Conservation (phyloP, 768 basidiomycete genomes). For the Boletus barrowsii region DNA sequence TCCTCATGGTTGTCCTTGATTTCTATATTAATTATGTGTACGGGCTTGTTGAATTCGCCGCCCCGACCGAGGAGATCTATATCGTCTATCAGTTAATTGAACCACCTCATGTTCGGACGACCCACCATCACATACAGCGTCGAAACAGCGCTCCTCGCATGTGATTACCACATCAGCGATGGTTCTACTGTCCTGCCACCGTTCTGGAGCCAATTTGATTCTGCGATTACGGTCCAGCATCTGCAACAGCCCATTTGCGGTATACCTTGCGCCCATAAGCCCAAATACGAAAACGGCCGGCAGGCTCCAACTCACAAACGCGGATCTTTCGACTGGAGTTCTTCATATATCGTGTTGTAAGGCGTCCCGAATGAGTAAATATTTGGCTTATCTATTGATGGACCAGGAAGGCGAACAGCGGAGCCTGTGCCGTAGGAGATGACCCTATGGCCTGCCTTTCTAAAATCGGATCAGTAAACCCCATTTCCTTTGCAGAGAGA, state of each 20-base stretch:
- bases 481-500: not conserved
- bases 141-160: constrained; percentile 98
- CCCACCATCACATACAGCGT: constrained; percentile 96
- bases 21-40: constrained; percentile 96
- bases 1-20: constrained; percentile 99
- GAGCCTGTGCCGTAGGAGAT: constrained; percentile 96
- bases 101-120: constrained; percentile 12
- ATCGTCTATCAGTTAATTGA: constrained; percentile 11
- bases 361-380: constrained; percentile 97
- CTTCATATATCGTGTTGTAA: constrained; percentile 93
- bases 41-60: constrained; percentile 89
- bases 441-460: constrained; percentile 88
- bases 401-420: constrained; percentile 92
- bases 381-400: constrained; percentile 96
- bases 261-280: constrained; percentile 57
- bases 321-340: constrained; percentile 78
- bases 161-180: constrained; percentile 98
- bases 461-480: constrained; percentile 32
- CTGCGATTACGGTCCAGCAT: constrained; percentile 96
- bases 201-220: constrained; percentile 89
- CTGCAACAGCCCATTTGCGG: constrained; percentile 86
- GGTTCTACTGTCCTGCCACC: constrained; percentile 90
- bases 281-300: constrained; percentile 1
- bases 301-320: constrained; percentile 58
- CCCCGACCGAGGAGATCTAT: constrained; percentile 83